Conservation (phyloP, 2,329 filamentous ascomycete species). For the Chrysoporthe puriensis region DNA sequence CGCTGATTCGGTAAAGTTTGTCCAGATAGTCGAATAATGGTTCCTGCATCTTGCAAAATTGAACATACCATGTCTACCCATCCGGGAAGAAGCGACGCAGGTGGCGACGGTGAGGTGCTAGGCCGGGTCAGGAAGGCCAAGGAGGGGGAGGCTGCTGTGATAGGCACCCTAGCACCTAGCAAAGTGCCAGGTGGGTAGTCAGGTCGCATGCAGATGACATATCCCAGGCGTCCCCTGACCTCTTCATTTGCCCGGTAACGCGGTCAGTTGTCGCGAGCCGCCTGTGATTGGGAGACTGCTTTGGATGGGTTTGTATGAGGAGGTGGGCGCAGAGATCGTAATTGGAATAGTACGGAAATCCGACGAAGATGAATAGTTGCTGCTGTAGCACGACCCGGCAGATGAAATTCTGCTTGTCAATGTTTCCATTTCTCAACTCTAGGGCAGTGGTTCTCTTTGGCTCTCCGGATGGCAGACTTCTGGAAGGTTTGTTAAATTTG, state of each 20-base stretch:
- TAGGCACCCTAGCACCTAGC: background rate
- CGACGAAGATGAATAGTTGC: background rate
- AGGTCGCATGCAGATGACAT: conserved; percentile 13
- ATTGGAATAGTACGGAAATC: background rate
- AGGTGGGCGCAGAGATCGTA: background rate
- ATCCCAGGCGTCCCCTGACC: background rate
- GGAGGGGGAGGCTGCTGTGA: background rate
- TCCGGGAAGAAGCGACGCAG: background rate
- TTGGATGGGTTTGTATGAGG: background rate
- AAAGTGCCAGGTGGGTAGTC: background rate
- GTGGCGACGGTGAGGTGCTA: background rate
- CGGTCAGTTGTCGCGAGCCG: background rate
- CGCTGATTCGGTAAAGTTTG: conserved; percentile 3
- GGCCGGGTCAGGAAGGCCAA: conserved; percentile 10
- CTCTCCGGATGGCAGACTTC: background rate
- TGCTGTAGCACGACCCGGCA: conserved; percentile 1
- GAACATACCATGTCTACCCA: background rate
- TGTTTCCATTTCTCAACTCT: too few relatives aligned
- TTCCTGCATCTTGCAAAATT: background rate
- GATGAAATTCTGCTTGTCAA: background rate
- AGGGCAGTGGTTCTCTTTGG: background rate
- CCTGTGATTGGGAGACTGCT: background rate
- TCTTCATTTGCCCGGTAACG: conserved; percentile 1
- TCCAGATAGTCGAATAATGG: background rate
- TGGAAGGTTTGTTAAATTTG: background rate